Evolutionary conservation across 139 green algal species (phyloP).

Genomic region (Micractinium sp.): DNA sequence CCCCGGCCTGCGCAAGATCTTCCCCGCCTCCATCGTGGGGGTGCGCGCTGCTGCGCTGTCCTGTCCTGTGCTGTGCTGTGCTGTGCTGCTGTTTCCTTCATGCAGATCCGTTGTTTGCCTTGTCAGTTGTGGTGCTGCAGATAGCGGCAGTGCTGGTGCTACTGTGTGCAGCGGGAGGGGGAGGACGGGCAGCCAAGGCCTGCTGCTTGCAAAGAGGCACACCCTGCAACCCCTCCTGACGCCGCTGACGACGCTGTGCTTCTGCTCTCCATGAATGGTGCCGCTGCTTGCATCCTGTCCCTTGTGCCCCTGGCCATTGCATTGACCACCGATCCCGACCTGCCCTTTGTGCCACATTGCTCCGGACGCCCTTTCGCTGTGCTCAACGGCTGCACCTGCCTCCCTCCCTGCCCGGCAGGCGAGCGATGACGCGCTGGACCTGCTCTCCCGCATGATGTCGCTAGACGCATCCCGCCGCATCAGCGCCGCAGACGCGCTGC

Average conservation of each 20-base stretch:
- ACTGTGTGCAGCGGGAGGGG: no score
- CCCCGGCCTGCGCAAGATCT: slow-evolving; percentile 59
- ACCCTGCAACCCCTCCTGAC: no score
- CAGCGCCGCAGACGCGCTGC: slow-evolving; percentile 68
- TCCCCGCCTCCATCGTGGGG: slow-evolving; percentile 36
- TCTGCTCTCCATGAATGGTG: neutral
- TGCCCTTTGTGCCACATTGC: no score
- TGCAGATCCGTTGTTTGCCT: no score
- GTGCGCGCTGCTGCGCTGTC: neutral
- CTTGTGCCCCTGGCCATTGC: no score
- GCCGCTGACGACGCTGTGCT: no score
- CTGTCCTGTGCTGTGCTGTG: neutral
- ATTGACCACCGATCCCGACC: no score
- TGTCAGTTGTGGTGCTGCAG: no score
- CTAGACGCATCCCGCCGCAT: slow-evolving; percentile 61
- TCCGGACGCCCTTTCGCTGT: no score
- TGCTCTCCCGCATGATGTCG: slow-evolving; percentile 57
- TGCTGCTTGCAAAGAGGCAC: neutral
- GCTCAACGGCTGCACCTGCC: neutral
- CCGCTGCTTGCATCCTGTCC: no score
- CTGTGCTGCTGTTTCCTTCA: no score
- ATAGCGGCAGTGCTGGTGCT: no score
- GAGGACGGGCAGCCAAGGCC: neutral
- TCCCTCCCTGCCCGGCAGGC: slow-evolving; percentile 39
- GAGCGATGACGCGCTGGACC: slow-evolving; percentile 70